These are phyloP conservation scores for Trichoderma sp. DNA, from an alignment of 2,329 filamentous ascomycete species.

Conservation along the genomic window DNA sequence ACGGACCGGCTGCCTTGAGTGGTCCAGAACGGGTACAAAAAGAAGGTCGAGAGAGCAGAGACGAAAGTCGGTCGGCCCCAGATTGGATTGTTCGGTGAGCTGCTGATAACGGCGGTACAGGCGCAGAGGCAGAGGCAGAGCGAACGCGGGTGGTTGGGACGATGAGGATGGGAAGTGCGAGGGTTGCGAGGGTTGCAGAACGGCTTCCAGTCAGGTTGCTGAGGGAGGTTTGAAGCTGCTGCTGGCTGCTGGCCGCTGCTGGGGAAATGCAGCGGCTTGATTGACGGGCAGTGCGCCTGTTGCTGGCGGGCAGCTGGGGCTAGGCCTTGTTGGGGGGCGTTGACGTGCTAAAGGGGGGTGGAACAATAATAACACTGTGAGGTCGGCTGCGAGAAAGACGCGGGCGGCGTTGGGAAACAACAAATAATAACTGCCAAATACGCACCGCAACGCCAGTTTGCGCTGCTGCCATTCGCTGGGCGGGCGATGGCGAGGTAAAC, in stretches of 20 bases:
- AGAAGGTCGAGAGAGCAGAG: constrained; percentile 9
- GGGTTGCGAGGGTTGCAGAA: constrained; percentile 13
- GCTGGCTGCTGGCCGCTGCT: neutral
- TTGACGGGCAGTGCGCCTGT: constrained; percentile 19
- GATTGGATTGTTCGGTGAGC: neutral
- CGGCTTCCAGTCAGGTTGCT: constrained; percentile 26
- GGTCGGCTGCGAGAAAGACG: constrained; percentile 11
- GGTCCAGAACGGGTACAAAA: constrained; percentile 11
- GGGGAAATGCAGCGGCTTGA: constrained; percentile 6
- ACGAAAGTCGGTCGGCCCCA: neutral
- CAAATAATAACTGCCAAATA: constrained; percentile 1
- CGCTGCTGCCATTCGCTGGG: constrained; percentile 22
- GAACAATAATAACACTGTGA: constrained; percentile 23
- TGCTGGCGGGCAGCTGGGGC: constrained; percentile 25
- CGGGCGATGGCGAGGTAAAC: neutral
- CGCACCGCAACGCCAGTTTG: constrained; percentile 10
- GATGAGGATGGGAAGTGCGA: constrained; percentile 30
- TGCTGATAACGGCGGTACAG: neutral
- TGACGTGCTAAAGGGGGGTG: constrained; percentile 29
- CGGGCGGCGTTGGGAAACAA: constrained; percentile 24
- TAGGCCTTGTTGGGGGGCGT: constrained; percentile 29
- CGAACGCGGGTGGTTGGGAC: constrained; percentile 24
- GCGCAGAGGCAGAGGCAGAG: neutral
- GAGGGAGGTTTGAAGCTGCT: constrained; percentile 36
- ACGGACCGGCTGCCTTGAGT: constrained; percentile 1